A percentile compares a stretch with the other conserved stretches of the same genome.
phyloP scores from a whole-genome alignment of 2,329 filamentous ascomycete genomes.

The Cercospora canescens region DNA sequence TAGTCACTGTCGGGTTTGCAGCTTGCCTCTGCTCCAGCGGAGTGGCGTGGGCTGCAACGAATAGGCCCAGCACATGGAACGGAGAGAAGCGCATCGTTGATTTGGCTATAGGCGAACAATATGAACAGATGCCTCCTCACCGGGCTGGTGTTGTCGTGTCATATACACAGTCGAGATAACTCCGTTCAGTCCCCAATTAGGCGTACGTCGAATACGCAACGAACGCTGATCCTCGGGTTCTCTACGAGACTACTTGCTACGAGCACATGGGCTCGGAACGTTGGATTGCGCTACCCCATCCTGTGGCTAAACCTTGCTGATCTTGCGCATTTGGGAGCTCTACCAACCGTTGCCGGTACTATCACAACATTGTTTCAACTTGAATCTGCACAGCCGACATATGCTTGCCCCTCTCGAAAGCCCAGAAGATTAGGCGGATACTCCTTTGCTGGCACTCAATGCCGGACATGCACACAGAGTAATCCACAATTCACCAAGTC shows the following conservation, averaged over 20 bases:
- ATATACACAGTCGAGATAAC: not conserved
- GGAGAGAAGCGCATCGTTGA: conserved; percentile 2
- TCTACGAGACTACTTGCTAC: too few species aligned
- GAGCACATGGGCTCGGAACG: not conserved
- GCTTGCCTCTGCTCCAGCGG: conserved; percentile 1
- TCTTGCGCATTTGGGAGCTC: not conserved
- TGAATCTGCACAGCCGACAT: not conserved
- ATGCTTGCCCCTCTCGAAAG: not conserved
- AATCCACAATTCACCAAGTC: not conserved
- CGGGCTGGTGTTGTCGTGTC: too few species aligned
- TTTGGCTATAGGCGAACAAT: not conserved
- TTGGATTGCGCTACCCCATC: not conserved
- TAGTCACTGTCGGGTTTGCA: conserved; percentile 20
- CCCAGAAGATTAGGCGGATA: too few species aligned
- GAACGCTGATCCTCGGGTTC: not conserved
- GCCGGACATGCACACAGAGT: not conserved
- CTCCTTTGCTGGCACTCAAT: too few species aligned
- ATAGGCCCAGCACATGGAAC: not conserved
- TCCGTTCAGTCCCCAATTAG: not conserved
- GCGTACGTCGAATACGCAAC: not conserved
- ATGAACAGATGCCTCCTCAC: too few species aligned
- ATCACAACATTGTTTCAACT: not conserved
- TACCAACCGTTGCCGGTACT: not conserved
- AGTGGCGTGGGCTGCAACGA: not conserved
- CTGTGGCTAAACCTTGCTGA: not conserved